Evolutionary conservation across 176 grass and related monocot species (phyloP).

Genomic region (Aegilops longissima): DNA sequence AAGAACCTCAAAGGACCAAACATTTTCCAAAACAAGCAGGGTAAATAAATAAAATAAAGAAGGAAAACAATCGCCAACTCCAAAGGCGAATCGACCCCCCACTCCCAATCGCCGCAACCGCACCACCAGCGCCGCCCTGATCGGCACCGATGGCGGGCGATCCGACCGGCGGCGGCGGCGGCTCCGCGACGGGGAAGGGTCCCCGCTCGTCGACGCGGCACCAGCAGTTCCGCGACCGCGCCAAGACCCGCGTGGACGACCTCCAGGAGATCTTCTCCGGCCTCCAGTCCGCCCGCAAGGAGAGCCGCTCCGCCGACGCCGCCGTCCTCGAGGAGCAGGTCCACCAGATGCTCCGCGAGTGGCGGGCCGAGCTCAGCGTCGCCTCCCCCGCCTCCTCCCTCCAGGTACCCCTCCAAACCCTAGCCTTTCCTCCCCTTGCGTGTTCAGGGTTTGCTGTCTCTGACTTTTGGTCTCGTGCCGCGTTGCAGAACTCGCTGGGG

Average conservation of each 20-base stretch:
- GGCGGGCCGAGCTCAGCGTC: slow-evolving; percentile 78
- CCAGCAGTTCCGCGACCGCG: slow-evolving; percentile 80
- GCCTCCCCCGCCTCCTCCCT: slow-evolving; percentile 79
- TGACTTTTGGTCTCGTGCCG: background rate
- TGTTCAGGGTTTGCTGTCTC: background rate
- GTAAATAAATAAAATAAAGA: background rate
- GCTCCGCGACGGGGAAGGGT: slow-evolving; percentile 44
- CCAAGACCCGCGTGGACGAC: slow-evolving; percentile 86
- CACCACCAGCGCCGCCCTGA: background rate
- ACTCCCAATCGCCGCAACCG: background rate
- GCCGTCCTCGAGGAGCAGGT: slow-evolving; percentile 85
- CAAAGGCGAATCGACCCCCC: background rate
- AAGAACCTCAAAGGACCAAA: background rate
- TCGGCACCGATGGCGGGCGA: slow-evolving; percentile 40
- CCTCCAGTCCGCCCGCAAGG: slow-evolving; percentile 81
- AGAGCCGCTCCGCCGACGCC: slow-evolving; percentile 79
- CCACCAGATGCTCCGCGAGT: slow-evolving; percentile 94
- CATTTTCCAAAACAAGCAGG: background rate
- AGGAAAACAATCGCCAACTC: background rate
- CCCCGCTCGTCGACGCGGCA: slow-evolving; percentile 57
- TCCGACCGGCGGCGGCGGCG: slow-evolving; percentile 10
- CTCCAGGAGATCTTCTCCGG: slow-evolving; percentile 85
- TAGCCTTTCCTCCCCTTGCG: background rate
- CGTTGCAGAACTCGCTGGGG: slow-evolving; percentile 45
- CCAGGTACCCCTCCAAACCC: slow-evolving; percentile 47